Conservation (phyloP, 495 filamentous ascomycete genomes). For the Lentithecium fluviatile region DNA sequence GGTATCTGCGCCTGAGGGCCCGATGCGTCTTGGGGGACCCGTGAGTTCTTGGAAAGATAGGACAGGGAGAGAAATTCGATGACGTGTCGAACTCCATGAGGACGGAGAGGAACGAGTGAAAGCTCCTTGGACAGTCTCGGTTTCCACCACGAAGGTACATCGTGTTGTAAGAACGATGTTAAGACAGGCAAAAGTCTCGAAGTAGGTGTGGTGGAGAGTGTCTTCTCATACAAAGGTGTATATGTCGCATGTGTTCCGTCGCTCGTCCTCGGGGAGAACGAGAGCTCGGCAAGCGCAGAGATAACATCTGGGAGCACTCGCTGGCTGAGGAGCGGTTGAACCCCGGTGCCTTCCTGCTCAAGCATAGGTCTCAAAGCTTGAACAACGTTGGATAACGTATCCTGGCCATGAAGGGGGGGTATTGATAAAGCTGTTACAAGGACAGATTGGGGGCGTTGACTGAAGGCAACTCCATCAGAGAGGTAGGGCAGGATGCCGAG, state of each 20-base stretch:
- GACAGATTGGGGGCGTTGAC: slow-evolving; percentile 31
- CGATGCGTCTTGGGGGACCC: slow-evolving; percentile 16
- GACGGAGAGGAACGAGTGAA: slow-evolving; percentile 62
- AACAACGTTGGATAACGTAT: slow-evolving; percentile 9
- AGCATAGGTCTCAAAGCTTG: slow-evolving; percentile 13
- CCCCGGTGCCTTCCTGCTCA: slow-evolving; percentile 13
- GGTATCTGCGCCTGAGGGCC: slow-evolving; percentile 56
- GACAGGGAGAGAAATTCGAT: slow-evolving; percentile 63
- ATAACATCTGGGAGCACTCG: slow-evolving; percentile 48
- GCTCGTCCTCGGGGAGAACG: slow-evolving; percentile 23
- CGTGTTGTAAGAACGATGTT: slow-evolving; percentile 50
- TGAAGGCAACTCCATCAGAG: slow-evolving; percentile 19
- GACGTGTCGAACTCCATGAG: slow-evolving; percentile 63
- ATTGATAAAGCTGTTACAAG: neutral
- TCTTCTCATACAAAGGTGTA: slow-evolving; percentile 1
- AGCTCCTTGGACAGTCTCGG: slow-evolving; percentile 53
- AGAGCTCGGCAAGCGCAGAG: slow-evolving; percentile 32
- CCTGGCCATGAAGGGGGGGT: neutral
- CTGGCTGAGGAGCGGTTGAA: slow-evolving; percentile 30
- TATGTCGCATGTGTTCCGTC: neutral
- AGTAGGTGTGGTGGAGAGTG: slow-evolving; percentile 36
- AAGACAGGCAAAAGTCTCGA: slow-evolving; percentile 49
- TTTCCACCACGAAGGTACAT: slow-evolving; percentile 50
- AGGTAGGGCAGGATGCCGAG: slow-evolving; percentile 30
- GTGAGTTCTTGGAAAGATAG: slow-evolving; percentile 22